Conservation (phyloP, 345 rosid genomes). For the Eucalyptus tenuipes region DNA sequence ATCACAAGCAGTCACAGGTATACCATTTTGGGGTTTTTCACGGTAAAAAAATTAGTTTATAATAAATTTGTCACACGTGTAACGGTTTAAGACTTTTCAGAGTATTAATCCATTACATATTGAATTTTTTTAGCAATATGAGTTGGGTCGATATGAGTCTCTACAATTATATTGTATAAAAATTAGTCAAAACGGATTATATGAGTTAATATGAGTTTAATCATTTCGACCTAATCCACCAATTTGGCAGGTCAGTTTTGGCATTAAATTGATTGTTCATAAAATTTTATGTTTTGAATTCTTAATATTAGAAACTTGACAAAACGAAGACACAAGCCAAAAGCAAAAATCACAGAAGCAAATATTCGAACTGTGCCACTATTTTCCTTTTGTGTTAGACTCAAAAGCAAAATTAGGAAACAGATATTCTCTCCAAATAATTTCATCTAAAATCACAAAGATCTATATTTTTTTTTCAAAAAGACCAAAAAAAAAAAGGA, state of each 20-base stretch:
- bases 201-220: background rate
- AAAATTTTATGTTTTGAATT: background rate
- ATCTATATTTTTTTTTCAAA: too few species aligned
- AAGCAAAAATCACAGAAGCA: background rate
- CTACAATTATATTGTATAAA: too few species aligned
- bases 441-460: too few species aligned
- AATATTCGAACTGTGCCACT: background rate
- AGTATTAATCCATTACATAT: too few species aligned
- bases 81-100: rapidly evolving
- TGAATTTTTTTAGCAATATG: background rate
- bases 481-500: background rate
- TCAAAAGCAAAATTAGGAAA: background rate
- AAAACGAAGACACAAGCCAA: background rate
- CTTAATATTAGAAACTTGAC: background rate
- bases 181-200: rapidly evolving
- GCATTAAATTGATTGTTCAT: background rate
- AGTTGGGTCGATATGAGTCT: rapidly evolving
- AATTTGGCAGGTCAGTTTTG: too few species aligned
- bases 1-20: rapidly evolving
- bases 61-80: too few species aligned
- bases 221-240: background rate
- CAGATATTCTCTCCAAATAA: background rate
- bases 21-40: too few species aligned
- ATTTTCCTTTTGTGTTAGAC: background rate
- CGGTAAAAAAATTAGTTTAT: too few species aligned